Percentiles rank a stretch among this genome's conserved stretches.
Conservation (phyloP, 2,329 filamentous ascomycete species). For the Rutstroemia sp. region DNA sequence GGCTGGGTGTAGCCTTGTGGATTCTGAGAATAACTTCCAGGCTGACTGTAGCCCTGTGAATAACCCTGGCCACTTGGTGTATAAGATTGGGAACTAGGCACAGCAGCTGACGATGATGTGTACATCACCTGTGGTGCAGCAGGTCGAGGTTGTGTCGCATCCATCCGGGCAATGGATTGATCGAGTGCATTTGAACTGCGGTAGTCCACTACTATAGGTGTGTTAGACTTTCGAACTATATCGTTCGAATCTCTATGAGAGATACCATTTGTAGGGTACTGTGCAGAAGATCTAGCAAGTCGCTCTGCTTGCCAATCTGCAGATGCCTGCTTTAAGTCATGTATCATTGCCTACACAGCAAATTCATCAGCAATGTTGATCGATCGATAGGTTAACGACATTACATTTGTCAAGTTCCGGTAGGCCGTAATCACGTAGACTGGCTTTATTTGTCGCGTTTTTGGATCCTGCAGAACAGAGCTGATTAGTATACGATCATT, state of each 20-base stretch:
- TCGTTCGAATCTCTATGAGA: constrained; percentile 26
- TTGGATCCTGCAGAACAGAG: constrained; percentile 38
- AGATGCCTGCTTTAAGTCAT: constrained; percentile 46
- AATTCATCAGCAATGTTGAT: constrained; percentile 15
- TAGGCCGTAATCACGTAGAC: constrained; percentile 77
- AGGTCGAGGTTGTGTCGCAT: constrained; percentile 24
- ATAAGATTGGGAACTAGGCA: constrained; percentile 7
- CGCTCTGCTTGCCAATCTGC: constrained; percentile 39
- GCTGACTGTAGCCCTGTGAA: constrained; percentile 20
- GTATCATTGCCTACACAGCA: constrained; percentile 42
- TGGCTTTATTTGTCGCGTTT: constrained; percentile 52
- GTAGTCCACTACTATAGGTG: constrained; percentile 30
- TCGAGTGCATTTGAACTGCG: constrained; percentile 27
- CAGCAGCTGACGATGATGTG: constrained; percentile 13
- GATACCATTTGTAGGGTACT: constrained; percentile 30
- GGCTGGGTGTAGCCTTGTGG: constrained; percentile 16
- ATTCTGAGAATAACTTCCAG: constrained; percentile 20
- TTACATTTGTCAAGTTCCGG: constrained; percentile 68
- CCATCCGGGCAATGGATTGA: constrained; percentile 31
- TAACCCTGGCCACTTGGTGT: constrained; percentile 12
- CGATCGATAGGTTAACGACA: constrained; percentile 19
- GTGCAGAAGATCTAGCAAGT: constrained; percentile 22
- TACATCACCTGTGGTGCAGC: constrained; percentile 17
- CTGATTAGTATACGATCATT: constrained; percentile 7
- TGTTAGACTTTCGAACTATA: constrained; percentile 30